Conservation (phyloP, 192 early-diverging fungal species). For the Cetraspora pellucida region DNA sequence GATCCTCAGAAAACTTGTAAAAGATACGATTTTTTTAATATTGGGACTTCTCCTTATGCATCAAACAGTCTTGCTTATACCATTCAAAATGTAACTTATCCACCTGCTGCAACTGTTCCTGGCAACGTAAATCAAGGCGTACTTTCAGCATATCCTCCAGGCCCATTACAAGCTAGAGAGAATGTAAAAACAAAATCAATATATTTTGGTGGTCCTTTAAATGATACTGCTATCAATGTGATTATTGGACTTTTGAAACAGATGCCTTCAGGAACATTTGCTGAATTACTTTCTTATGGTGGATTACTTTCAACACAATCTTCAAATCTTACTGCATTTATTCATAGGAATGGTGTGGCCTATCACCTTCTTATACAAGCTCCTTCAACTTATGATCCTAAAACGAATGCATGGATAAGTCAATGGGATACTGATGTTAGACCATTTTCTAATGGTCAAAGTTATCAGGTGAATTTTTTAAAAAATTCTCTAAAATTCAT, state of each 20-base stretch:
- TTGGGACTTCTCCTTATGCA: slow-evolving; percentile 25
- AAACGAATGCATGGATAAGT: slow-evolving; percentile 1
- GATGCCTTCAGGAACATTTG: not conserved
- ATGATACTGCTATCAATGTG: not conserved
- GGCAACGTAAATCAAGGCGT: slow-evolving; percentile 3
- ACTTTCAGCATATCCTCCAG: not conserved
- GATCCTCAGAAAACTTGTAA: not conserved
- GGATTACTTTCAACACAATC: not conserved
- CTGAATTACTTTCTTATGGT: slow-evolving; percentile 17
- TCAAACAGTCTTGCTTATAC: not conserved
- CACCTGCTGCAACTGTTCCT: not conserved
- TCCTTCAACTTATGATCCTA: not conserved
- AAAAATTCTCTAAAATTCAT: not conserved
- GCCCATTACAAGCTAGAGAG: slow-evolving; percentile 2
- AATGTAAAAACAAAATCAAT: slow-evolving; percentile 21
- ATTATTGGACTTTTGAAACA: not conserved
- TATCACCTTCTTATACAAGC: slow-evolving; percentile 5
- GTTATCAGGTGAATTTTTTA: slow-evolving; percentile 23
- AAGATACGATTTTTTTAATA: slow-evolving; percentile 9
- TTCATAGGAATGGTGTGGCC: not conserved
- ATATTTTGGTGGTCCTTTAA: slow-evolving; percentile 7
- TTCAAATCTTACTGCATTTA: slow-evolving; percentile 22
- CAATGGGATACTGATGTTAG: slow-evolving; percentile 3
- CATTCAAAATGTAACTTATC: not conserved
- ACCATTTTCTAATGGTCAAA: slow-evolving; percentile 23